phyloP scores from a whole-genome alignment of 805 yeast genomes.

The Candida jianshihensis region DNA sequence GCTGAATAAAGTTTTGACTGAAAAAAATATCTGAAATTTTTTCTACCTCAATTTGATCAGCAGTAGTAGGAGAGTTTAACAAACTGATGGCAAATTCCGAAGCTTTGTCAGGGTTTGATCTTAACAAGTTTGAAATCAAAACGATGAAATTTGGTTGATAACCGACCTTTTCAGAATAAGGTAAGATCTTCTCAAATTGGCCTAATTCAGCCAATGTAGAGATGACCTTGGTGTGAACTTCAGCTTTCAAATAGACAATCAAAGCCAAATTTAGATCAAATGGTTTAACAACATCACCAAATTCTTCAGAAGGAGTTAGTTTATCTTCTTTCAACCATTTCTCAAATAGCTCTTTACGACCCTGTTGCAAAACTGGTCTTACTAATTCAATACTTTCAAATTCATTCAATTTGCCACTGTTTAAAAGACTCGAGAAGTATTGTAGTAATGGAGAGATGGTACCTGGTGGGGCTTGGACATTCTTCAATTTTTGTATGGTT shows the following conservation, averaged over 20 bases:
- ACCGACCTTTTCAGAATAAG: slow-evolving; percentile 84
- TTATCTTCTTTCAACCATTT: slow-evolving; percentile 96
- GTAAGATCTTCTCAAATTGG: slow-evolving; percentile 91
- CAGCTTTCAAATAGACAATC: slow-evolving; percentile 82
- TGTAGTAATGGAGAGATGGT: slow-evolving; percentile 90
- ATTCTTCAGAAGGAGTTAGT: slow-evolving; percentile 89
- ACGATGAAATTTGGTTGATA: slow-evolving; percentile 87
- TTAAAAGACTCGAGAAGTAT: slow-evolving; percentile 85
- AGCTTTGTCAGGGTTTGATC: slow-evolving; percentile 96
- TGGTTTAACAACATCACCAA: slow-evolving; percentile 93
- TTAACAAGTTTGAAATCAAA: slow-evolving; percentile 81
- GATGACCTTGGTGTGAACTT: slow-evolving; percentile 82
- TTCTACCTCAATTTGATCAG: slow-evolving; percentile 66
- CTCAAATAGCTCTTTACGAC: slow-evolving; percentile 86
- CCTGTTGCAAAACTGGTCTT: slow-evolving; percentile 91
- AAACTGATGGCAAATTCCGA: slow-evolving; percentile 93
- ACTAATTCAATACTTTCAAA: slow-evolving; percentile 93
- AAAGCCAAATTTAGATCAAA: slow-evolving; percentile 80
- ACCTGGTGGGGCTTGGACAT: slow-evolving; percentile 87
- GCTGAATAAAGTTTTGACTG: slow-evolving; percentile 90
- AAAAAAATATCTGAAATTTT: slow-evolving; percentile 88
- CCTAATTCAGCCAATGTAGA: slow-evolving; percentile 90
- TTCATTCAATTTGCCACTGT: slow-evolving; percentile 87
- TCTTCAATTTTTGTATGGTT: slow-evolving; percentile 87
- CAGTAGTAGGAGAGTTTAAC: slow-evolving; percentile 54